phyloP scores from a whole-genome alignment of 2,329 filamentous ascomycete genomes.

The Ophiostoma sp. region DNA sequence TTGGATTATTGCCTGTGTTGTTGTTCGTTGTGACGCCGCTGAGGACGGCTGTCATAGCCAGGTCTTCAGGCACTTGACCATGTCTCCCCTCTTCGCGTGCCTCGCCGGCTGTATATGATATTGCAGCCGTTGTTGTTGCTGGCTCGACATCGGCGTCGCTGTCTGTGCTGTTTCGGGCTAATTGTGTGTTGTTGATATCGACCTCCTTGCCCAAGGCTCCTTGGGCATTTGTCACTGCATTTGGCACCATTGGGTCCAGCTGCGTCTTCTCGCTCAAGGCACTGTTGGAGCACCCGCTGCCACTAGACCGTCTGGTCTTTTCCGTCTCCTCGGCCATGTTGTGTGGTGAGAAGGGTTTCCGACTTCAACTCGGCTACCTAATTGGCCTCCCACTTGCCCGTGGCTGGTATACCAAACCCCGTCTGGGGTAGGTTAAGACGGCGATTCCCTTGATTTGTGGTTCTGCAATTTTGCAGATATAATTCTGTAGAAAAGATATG shows the following conservation, averaged over 20 bases:
- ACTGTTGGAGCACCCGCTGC: neutral
- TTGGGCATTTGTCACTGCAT: neutral
- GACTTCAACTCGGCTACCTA: neutral
- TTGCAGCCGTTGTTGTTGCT: neutral
- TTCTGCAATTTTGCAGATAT: neutral
- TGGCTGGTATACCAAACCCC: neutral
- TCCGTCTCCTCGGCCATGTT: neutral
- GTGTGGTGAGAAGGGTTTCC: neutral
- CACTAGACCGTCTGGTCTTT: neutral
- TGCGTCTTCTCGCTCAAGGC: neutral
- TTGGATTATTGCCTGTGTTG: neutral
- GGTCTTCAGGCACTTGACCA: neutral
- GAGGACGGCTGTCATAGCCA: neutral
- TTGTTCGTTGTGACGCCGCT: neutral
- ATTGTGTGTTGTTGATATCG: neutral
- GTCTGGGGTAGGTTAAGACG: neutral
- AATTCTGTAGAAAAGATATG: neutral
- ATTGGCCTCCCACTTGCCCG: neutral
- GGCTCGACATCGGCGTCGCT: neutral
- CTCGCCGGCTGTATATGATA: neutral
- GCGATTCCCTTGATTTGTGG: neutral
- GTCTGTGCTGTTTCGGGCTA: neutral
- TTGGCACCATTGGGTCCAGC: neutral
- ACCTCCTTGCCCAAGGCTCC: neutral
- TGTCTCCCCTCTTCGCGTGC: neutral